phyloP scores from a whole-genome alignment of 2,329 filamentous ascomycete genomes.

The Alternaria burnsii region DNA sequence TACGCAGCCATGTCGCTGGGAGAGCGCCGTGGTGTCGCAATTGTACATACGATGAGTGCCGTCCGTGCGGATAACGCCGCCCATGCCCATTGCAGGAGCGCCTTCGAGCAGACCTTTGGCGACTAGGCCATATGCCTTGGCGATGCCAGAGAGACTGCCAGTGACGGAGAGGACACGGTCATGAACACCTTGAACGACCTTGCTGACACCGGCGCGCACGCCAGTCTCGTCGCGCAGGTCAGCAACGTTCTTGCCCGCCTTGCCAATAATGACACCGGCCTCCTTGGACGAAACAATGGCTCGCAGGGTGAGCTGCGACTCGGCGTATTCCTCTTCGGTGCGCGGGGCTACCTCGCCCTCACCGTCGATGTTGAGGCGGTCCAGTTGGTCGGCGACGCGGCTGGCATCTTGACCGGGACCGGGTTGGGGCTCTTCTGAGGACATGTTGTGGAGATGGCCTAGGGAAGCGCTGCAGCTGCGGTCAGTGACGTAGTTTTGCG shows the following conservation, averaged over 20 bases:
- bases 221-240: conserved; percentile 97
- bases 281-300: conserved; percentile 99
- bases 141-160: conserved; percentile 85
- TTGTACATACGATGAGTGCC: conserved; percentile 87
- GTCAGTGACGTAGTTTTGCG: conserved; percentile 42
- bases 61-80: conserved; percentile 80
- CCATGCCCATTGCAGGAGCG: conserved; percentile 95
- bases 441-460: conserved; percentile 53
- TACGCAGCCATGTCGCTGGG: background rate
- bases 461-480: conserved; percentile 31
- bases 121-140: conserved; percentile 92
- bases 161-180: conserved; percentile 97
- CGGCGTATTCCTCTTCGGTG: conserved; percentile 96
- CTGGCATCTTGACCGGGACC: conserved; percentile 43
- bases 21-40: background rate
- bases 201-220: conserved; percentile 97
- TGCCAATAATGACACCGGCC: conserved; percentile 98
- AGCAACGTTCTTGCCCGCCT: conserved; percentile 97
- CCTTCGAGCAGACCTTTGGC: conserved; percentile 91
- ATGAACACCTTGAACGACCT: conserved; percentile 96
- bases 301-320: conserved; percentile 89
- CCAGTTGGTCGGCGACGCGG: conserved; percentile 54
- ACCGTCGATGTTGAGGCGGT: conserved; percentile 50
- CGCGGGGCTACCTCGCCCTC: conserved; percentile 79
- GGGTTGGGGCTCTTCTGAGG: conserved; percentile 51